Evolutionary conservation across 352 stramenopile species (phyloP), one percentile per base, ranked within the genome.

Genomic region (Blastocystis sp.): DNA sequence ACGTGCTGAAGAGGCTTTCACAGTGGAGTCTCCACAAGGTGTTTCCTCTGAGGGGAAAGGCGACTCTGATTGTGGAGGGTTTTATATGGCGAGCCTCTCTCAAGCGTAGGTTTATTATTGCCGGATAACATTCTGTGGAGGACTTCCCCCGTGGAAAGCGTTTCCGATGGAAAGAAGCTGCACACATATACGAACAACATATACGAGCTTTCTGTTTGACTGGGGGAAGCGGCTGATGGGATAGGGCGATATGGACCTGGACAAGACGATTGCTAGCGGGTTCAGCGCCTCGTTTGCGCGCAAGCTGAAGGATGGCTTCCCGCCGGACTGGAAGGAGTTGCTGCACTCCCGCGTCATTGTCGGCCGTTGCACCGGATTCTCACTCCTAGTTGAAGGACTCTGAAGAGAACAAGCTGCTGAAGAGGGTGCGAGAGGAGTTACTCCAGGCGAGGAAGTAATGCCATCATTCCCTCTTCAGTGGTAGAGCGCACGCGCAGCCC

Each of bases 161-260:
- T 79, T 11, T 40, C 43, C 21, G 45, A 79, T 52, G 6, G 43
- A 45, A 61, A 11, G 1, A 61, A 43, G 21, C 17, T 79, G 19
- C 19, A 34, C 11, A 79, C 69, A 10, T 54, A 60, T 11, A 61
- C 11, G 11, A 79, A 79, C n/a, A 60, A 40, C 1, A 10, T 19
- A 1, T 79, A 79, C 24, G 14, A 79, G 34, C 24, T 79, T 64
- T 40, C 61, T 14, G 69, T 79, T 28, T 21, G 34, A 64, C 28
- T 62, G 6, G 43, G 63, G 7, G 17, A 7, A 14, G 63, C 7
- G 10, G 10, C 10, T 42, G 61, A 19, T 24, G 14, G 19, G 17
- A 11, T 79, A 79, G 69, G 69, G 69, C 14, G 69, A 79, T 10
- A 79, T 79, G 69, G 43, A 79, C 40, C 9, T 79, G 9, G 52